Base-by-base conservation (phyloP, 108 stramenopile genomes). In the Nannochloropsis salina region DNA sequence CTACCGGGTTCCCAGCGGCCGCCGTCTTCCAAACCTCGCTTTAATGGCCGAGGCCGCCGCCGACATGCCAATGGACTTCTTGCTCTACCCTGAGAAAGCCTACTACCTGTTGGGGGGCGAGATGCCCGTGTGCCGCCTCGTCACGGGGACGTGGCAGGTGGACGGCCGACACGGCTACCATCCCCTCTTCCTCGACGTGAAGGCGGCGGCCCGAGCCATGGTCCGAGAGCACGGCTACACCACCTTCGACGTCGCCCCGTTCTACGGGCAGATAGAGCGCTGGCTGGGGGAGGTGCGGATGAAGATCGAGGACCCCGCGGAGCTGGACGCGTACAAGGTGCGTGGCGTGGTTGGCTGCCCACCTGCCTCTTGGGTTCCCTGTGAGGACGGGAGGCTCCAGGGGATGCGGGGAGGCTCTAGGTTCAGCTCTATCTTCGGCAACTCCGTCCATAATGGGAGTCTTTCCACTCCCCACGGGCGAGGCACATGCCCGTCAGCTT, bases 101-200 rank as follows among this genome's bases (percentile, higher is more conserved):
- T 74, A 74, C n/a, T 74, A 74, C 61, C n/a, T n/a, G 20, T 6
- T 74, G 61, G 61, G 61, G n/a, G 6, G 61, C 20, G 61, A 74
- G n/a, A 74, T 74, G 61, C 15, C 15, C 20, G n/a, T n/a, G 20
- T 74, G 61, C 6, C 15, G 61, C 4, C 61, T 74, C 5, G n/a
- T 74, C 61, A 74, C 61, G 61, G 61, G 61, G 61, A 74, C 61
- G 61, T 74, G 61, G 61, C 61, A 74, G 8, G 15, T 74, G 61
- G 61, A 74, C 61, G 61, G 61, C 20, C 61, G 61, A n/a, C 61
- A 74, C 61, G 61, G 61, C n/a, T 74, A 74, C 61, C 61, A 74
- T n/a, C 61, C 61, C 20, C n/a, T 74, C n/a, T 74, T 74, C 6
- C 20, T 74, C 3, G 61, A 74, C 2, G 61, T 74, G 20, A 74